Percentiles rank a stretch among this genome's conserved stretches.
Evolutionary conservation across 2,329 filamentous ascomycete genomes (phyloP).

Genomic region (Botrytis porri): DNA sequence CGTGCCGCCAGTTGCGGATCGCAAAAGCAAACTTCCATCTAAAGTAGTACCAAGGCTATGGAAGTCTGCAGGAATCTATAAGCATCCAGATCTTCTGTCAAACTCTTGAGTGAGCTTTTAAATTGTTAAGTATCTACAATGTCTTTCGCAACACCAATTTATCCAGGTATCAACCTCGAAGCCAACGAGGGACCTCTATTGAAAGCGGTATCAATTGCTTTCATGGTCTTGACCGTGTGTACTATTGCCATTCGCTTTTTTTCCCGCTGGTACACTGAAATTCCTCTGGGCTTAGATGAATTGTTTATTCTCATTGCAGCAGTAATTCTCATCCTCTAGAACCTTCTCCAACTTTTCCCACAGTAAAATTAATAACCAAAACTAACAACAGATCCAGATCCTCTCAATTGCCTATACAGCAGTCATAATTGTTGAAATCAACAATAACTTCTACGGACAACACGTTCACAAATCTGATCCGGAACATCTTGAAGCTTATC

Average conservation of each 20-base stretch:
- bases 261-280: conserved; percentile 10
- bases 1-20: background rate
- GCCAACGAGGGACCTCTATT: conserved; percentile 8
- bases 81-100: background rate
- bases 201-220: background rate
- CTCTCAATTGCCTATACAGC: conserved; percentile 4
- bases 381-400: background rate
- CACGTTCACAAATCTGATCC: conserved; percentile 8
- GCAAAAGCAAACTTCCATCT: conserved; percentile 1
- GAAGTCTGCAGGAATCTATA: background rate
- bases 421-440: background rate
- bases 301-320: conserved; percentile 1
- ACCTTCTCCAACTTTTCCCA: background rate
- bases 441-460: conserved; percentile 8
- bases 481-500: conserved; percentile 1
- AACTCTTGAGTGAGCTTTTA: background rate
- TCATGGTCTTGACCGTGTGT: background rate
- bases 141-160: background rate
- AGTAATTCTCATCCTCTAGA: background rate
- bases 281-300: background rate
- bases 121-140: background rate
- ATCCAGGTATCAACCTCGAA: conserved; percentile 9
- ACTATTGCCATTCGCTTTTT: background rate
- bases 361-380: background rate
- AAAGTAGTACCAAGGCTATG: background rate